Evolutionary conservation across 1,284 basidiomycete species (phyloP).

Genomic region (Coniophora puteana): DNA sequence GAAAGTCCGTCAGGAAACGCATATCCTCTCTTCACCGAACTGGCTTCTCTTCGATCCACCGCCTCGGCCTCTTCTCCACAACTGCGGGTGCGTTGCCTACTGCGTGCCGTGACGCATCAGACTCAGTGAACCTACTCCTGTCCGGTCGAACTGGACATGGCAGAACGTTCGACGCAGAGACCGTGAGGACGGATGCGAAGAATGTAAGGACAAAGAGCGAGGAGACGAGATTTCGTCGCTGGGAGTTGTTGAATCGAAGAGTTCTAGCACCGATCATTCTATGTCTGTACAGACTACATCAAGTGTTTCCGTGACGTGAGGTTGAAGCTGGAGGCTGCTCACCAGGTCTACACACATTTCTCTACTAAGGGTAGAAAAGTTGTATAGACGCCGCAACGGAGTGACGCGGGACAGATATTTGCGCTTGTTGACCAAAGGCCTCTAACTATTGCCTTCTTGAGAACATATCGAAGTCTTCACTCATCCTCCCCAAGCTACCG

Average conservation of each 20-base stretch:
- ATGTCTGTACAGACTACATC: conserved; percentile 8
- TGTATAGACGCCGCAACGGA: conserved; percentile 3
- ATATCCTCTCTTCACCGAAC: too few species aligned
- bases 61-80: conserved; percentile 59
- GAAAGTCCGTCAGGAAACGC: too few species aligned
- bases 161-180: conserved; percentile 73
- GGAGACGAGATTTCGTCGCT: conserved; percentile 70
- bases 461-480: too few species aligned
- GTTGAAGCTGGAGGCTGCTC: conserved; percentile 6
- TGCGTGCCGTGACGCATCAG: conserved; percentile 26
- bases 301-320: background rate
- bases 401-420: conserved; percentile 10
- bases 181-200: conserved; percentile 70
- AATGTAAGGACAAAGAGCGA: conserved; percentile 78
- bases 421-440: conserved; percentile 18
- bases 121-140: conserved; percentile 48
- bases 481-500: too few species aligned
- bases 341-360: conserved; percentile 23
- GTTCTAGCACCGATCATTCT: conserved; percentile 53
- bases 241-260: conserved; percentile 54
- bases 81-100: conserved; percentile 36
- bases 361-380: conserved; percentile 8
- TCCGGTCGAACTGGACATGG: conserved; percentile 68
- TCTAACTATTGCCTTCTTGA: background rate
- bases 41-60: conserved; percentile 76